Evolutionary conservation across 164 flowering plant genomes (phyloP).

Genomic region (Buxus sempervirens): DNA sequence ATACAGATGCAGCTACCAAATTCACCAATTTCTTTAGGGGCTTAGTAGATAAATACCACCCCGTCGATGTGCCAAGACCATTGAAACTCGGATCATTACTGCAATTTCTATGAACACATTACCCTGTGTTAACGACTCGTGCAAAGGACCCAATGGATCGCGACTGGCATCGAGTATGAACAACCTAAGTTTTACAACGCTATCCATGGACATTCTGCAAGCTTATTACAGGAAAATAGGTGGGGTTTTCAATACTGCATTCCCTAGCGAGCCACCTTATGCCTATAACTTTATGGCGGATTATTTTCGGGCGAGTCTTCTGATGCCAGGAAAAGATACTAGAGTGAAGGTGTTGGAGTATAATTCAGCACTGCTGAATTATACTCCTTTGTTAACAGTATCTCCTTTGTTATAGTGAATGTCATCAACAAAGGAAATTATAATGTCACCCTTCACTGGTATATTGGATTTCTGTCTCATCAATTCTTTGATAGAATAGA

Average conservation of each 20-base stretch:
- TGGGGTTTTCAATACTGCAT: conserved; percentile 32
- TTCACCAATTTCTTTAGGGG: conserved; percentile 15
- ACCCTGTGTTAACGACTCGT: conserved; percentile 19
- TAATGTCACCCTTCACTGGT: conserved; percentile 5
- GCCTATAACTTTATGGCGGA: conserved; percentile 38
- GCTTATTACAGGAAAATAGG: conserved; percentile 38
- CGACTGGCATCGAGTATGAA: conserved; percentile 43
- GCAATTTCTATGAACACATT: conserved; percentile 27
- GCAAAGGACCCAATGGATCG: no score
- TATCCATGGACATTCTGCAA: conserved; percentile 32
- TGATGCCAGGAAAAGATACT: conserved; percentile 31
- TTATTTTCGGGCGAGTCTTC: conserved; percentile 9
- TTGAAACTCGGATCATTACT: neutral
- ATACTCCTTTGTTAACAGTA: no score
- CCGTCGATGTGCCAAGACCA: conserved; percentile 14
- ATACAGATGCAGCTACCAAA: conserved; percentile 10
- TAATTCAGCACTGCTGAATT: no score
- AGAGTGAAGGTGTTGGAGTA: no score
- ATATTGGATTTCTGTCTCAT: neutral
- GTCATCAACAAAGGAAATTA: conserved; percentile 1
- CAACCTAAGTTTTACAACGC: conserved; percentile 45
- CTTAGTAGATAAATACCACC: conserved; percentile 14
- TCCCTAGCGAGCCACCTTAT: conserved; percentile 47
- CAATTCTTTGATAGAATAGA: neutral
- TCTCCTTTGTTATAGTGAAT: neutral